Evolutionary conservation across 2,329 filamentous ascomycete genomes (phyloP), one percentile per base, ranked within the genome.

Genomic region (Aspergillus jensenii): DNA sequence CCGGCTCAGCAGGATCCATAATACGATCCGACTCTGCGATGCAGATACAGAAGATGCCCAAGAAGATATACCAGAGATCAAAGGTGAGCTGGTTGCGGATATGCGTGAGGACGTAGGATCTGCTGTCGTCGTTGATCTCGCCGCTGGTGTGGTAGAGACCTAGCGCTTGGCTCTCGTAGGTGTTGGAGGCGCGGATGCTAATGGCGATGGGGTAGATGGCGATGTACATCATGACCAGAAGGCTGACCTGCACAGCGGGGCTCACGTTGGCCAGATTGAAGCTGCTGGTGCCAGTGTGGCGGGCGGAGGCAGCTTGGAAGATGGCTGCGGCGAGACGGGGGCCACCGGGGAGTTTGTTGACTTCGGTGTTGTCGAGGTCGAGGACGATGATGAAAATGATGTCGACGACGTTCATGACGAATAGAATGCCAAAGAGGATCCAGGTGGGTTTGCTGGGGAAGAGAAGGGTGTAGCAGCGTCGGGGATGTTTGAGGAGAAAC

Each of bases 141-240:
- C 27, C 27, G 2, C 9, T 8, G 9, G 9, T 4, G 3, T 9
- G 27, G 27, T 54, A 54, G 8, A 86, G 74, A 0, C 86, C 87
- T 0, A 90, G 75, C 0, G 83, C 84, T 2, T 82, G 78, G 64
- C 90, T 87, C 66, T 90, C 87, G 66, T 90, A 90, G 5, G 87
- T 83, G 67, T 90, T 90, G 33, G 86, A 80, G 74, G 52, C 79
- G 52, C 93, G 90, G 61, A 97, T 89, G 7, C 90, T 93, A 66
- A 98, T 96, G 68, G 93, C 93, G 65, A 97, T 96, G 3, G 93
- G 93, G 64, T 96, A 96, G 56, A 96, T 89, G 51, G 92, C 96
- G 63, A 98, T 96, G 75, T 98, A 98, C 93, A 98, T 98, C 93
- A 98, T 98, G 71, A 97, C 88, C 0, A 87, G 72, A 55, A 86